Conservation (phyloP, 768 basidiomycete species). For the Termitomyces sp. region DNA sequence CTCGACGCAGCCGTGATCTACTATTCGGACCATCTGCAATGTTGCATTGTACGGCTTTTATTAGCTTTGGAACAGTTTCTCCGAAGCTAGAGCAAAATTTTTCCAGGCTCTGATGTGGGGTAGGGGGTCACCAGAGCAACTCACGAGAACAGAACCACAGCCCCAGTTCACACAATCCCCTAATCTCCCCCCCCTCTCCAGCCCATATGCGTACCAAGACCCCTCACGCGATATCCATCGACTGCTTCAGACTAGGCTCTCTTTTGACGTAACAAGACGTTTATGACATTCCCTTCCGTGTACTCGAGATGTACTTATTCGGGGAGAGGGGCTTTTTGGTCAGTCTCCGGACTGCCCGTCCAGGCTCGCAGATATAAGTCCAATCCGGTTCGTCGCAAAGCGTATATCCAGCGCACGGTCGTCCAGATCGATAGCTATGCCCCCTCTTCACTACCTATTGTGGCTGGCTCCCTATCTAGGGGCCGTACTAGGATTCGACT, state of each 20-base stretch:
- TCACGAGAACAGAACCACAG: neutral
- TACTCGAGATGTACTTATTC: neutral
- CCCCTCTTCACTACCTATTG: conserved; percentile 1
- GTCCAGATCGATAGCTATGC: neutral
- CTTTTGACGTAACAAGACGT: neutral
- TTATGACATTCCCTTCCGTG: neutral
- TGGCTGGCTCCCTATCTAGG: conserved; percentile 3
- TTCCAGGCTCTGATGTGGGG: neutral
- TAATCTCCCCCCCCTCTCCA: too few relatives aligned
- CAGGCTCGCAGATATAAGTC: too few relatives aligned
- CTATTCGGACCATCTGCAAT: neutral
- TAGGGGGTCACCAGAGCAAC: neutral
- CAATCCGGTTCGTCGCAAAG: neutral
- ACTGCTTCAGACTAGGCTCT: neutral
- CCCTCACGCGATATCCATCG: neutral
- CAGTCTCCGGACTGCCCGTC: too few relatives aligned
- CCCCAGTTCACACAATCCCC: neutral
- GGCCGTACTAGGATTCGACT: conserved; percentile 15
- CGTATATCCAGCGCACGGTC: neutral
- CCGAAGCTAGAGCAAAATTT: neutral
- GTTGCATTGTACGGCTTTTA: neutral
- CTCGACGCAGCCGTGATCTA: too few relatives aligned
- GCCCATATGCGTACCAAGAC: neutral
- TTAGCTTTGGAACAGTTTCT: neutral
- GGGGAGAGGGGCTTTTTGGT: neutral